Evolutionary conservation across 2,329 filamentous ascomycete species (phyloP).

Genomic region (Blastomyces silverae): DNA sequence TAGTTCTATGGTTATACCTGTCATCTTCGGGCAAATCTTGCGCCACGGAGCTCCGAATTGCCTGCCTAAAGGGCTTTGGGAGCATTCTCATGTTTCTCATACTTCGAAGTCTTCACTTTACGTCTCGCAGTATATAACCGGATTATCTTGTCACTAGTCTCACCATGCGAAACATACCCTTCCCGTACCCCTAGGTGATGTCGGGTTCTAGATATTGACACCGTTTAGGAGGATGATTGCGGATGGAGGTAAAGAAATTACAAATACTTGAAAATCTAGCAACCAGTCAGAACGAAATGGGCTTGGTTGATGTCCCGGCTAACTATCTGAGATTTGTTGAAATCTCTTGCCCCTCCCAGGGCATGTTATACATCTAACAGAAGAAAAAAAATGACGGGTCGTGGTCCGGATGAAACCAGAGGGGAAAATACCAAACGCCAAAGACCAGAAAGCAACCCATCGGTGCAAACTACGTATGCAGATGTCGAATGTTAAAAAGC

Average conservation of each 20-base stretch:
- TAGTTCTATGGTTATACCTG: background rate
- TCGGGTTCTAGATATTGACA: background rate
- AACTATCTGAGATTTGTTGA: conserved; percentile 11
- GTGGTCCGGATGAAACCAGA: background rate
- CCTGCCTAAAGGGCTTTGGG: background rate
- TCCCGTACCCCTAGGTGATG: background rate
- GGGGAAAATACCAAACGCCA: conserved; percentile 2
- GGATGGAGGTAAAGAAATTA: background rate
- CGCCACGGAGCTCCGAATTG: no score
- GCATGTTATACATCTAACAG: background rate
- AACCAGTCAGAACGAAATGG: background rate
- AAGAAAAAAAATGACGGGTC: background rate
- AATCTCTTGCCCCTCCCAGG: background rate
- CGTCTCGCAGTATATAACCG: background rate
- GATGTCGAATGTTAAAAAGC: background rate
- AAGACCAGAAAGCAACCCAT: background rate
- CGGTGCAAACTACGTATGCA: background rate
- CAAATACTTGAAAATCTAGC: background rate
- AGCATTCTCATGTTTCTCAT: background rate
- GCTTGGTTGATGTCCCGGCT: background rate
- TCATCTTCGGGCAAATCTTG: background rate
- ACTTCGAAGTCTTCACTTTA: background rate
- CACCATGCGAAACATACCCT: background rate
- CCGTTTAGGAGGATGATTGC: background rate
- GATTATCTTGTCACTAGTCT: background rate